Percentiles rank a stretch among this genome's conserved stretches.
Evolutionary conservation across 2,329 filamentous ascomycete genomes (phyloP).

Genomic region (Cryphonectria nitschkei): DNA sequence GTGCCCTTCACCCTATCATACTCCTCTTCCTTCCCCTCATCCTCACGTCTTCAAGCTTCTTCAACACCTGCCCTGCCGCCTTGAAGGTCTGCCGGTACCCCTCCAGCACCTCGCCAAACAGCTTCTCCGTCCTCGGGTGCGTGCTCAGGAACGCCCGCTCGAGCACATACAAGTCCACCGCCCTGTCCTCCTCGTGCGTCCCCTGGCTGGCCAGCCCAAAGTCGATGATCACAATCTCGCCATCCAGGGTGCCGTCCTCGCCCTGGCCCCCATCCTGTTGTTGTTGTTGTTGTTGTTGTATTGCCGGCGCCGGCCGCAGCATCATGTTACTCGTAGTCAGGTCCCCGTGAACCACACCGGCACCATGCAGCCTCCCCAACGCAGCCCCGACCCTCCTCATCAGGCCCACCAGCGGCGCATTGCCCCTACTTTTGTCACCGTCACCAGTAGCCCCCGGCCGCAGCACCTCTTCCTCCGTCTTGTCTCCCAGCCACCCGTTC

Average conservation of each 20-base stretch:
- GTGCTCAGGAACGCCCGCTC: slow-evolving; percentile 95
- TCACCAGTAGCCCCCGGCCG: slow-evolving; percentile 23
- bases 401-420: slow-evolving; percentile 54
- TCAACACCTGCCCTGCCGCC: slow-evolving; percentile 74
- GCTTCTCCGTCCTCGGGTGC: slow-evolving; percentile 79
- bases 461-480: slow-evolving; percentile 35
- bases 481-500: slow-evolving; percentile 65
- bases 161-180: slow-evolving; percentile 94
- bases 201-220: slow-evolving; percentile 88
- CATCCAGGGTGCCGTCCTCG: slow-evolving; percentile 49
- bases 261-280: slow-evolving; percentile 24
- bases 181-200: slow-evolving; percentile 85
- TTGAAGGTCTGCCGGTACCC: slow-evolving; percentile 78
- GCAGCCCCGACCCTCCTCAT: slow-evolving; percentile 72
- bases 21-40: slow-evolving; percentile 94
- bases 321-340: slow-evolving; percentile 98
- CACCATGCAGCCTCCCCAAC: slow-evolving; percentile 76
- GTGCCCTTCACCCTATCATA: slow-evolving; percentile 75
- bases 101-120: slow-evolving; percentile 74
- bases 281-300: not conserved
- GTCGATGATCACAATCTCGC: slow-evolving; percentile 89
- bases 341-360: slow-evolving; percentile 92
- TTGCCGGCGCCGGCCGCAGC: slow-evolving; percentile 56
- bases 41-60: slow-evolving; percentile 86
- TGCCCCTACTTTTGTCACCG: slow-evolving; percentile 43